phyloP scores from a whole-genome alignment of 2,329 filamentous ascomycete genomes.

The Aspergillus cejpii region DNA sequence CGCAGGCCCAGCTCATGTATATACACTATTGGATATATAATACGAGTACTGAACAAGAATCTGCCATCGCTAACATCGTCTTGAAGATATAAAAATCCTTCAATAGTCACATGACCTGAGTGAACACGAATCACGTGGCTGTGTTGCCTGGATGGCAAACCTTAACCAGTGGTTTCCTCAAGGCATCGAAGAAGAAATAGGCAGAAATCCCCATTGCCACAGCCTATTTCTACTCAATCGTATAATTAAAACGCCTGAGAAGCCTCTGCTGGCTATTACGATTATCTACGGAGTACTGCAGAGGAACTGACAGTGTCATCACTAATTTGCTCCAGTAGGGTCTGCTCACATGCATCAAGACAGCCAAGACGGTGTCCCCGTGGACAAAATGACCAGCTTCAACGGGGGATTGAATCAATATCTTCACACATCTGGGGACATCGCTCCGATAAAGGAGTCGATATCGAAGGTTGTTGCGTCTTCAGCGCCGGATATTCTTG shows the following conservation, averaged over 20 bases:
- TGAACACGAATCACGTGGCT: not conserved
- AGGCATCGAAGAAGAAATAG: not conserved
- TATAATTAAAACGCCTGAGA: not conserved
- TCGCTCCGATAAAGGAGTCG: not conserved
- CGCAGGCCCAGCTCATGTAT: not conserved
- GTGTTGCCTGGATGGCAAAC: not conserved
- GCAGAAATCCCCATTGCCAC: not conserved
- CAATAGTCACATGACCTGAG: not conserved
- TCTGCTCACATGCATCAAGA: not conserved
- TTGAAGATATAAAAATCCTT: not conserved
- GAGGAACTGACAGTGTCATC: not conserved
- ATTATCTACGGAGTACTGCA: rapidly evolving
- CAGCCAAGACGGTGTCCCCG: slow-evolving; percentile 21
- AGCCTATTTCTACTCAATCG: not conserved
- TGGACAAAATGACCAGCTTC: slow-evolving; percentile 33
- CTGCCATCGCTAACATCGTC: not conserved
- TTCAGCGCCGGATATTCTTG: not conserved
- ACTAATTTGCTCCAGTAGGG: not conserved
- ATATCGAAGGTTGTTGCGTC: not conserved
- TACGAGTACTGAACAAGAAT: not conserved
- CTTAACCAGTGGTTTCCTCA: not conserved
- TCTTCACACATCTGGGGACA: slow-evolving; percentile 18
- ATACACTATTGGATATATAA: not conserved
- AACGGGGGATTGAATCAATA: slow-evolving; percentile 33
- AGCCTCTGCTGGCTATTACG: not conserved